Base-by-base conservation (phyloP, 371 early-diverging fungal genomes). In the Mortierella sp. region DNA sequence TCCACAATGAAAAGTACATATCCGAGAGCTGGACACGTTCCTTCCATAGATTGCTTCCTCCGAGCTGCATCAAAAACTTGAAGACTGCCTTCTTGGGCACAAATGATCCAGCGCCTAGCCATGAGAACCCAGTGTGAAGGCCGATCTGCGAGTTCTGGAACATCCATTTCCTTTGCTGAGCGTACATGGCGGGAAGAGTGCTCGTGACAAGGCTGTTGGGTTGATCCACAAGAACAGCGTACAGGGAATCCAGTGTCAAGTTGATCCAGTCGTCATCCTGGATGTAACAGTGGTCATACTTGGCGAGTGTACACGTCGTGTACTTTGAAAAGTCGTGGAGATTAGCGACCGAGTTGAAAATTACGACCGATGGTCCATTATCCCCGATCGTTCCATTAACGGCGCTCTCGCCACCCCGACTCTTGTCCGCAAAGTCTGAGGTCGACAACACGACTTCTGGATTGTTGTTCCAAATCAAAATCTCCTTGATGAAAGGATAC, bases 191-290 rank as follows among this genome's bases (percentile, higher is more conserved):
- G 1, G 89, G 87, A 60, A 85, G 82, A 7, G 88, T 78, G 29
- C 76, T 83, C 24, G 89, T 85, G 62, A 86, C 83, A 21, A 89
- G 78, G 16, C 84, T 62, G 19, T 80, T 60, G 17, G 88, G 87
- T 22, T 80, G 78, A 9, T 82, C 82, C 25, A 87, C 54, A 56
- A 85, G 84, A 67, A 86, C 82, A 12, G 84, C 79, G 65, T 87
- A 89, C 53, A 87, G 63, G 21, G 80, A 83, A 51, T 88, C 88
- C 81, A 88, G 60, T 29, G 81, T 78, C 1, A 78, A 43, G 22
- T 86, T 86, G 34, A 81, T 55, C 80, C 84, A 88, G 46, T 80
- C 80, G 34, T 88, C 87, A 47, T 87, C 86, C 77, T 89, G 89
- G 60, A 88, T 83, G 54, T 87, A 89, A 56, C 89, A 89, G 51